Evolutionary conservation across 305 asterid genomes (phyloP).

Genomic region (Fraxinus nigra): DNA sequence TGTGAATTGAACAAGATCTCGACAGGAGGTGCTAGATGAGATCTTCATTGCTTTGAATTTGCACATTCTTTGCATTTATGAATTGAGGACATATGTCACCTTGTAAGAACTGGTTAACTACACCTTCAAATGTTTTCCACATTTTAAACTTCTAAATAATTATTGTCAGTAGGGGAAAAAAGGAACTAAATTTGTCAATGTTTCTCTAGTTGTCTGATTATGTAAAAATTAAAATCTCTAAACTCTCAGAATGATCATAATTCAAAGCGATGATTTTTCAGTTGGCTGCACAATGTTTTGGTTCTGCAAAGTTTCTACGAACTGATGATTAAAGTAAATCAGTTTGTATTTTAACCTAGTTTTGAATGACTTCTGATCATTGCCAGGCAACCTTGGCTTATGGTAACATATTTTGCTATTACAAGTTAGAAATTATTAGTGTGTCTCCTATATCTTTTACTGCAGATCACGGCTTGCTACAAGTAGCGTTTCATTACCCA

Average conservation of each 20-base stretch:
- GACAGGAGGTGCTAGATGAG: background rate
- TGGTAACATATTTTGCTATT: background rate
- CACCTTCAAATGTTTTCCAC: background rate
- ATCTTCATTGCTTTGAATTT: background rate
- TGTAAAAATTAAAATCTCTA: background rate
- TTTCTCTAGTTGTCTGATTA: background rate
- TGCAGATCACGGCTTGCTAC: slow-evolving; percentile 77
- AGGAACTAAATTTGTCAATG: background rate
- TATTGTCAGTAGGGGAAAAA: background rate
- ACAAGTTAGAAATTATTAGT: background rate
- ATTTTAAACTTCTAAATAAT: background rate
- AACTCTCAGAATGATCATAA: background rate
- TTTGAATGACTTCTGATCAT: background rate
- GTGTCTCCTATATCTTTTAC: background rate
- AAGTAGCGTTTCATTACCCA: slow-evolving; percentile 51
- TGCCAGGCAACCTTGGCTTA: background rate
- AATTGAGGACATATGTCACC: background rate
- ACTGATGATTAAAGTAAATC: background rate
- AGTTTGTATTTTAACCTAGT: background rate
- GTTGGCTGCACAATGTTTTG: background rate
- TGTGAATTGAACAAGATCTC: background rate
- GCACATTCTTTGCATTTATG: background rate
- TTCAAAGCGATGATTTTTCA: background rate
- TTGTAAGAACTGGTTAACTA: background rate
- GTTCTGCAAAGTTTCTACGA: background rate